Conservation (phyloP, 164 flowering plant species). For the Liriodendron chinense region DNA sequence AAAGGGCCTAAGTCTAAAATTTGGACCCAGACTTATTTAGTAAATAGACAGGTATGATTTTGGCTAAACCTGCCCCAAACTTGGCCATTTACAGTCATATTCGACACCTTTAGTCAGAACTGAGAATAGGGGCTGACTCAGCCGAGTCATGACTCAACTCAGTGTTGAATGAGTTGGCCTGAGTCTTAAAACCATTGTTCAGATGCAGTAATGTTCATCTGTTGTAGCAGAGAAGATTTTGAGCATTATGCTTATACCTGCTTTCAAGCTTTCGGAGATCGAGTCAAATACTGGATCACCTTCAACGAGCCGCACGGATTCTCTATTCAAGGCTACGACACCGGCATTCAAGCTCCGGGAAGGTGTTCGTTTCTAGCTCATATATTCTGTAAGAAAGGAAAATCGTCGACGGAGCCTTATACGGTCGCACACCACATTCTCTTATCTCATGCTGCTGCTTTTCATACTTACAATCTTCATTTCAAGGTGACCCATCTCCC, state of each 20-base stretch:
- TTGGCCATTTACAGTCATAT: no score
- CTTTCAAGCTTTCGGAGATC: slow-evolving; percentile 76
- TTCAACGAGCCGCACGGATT: slow-evolving; percentile 87
- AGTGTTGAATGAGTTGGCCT: background rate
- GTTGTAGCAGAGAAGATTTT: slow-evolving; percentile 63
- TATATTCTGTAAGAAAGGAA: slow-evolving; percentile 62
- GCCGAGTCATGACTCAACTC: background rate
- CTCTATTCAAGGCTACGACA: slow-evolving; percentile 69
- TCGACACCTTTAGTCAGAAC: background rate
- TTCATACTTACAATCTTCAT: slow-evolving; percentile 49
- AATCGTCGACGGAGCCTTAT: slow-evolving; percentile 82
- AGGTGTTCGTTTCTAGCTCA: slow-evolving; percentile 77
- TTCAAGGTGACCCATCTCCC: slow-evolving; percentile 58
- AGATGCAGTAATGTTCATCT: background rate
- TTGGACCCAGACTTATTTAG: no score
- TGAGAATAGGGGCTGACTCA: background rate
- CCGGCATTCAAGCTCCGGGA: slow-evolving; percentile 88
- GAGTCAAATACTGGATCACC: slow-evolving; percentile 90
- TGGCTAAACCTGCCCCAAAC: no score
- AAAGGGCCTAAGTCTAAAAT: no score
- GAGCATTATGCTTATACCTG: slow-evolving; percentile 66
- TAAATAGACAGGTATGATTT: no score
- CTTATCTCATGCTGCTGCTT: slow-evolving; percentile 75
- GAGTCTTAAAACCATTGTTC: background rate
- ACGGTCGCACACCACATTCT: slow-evolving; percentile 81